These are phyloP conservation scores for Rhipidocladum racemiflorum DNA, from an alignment of 176 grass and related monocot genomes.

Conservation along the genomic window DNA sequence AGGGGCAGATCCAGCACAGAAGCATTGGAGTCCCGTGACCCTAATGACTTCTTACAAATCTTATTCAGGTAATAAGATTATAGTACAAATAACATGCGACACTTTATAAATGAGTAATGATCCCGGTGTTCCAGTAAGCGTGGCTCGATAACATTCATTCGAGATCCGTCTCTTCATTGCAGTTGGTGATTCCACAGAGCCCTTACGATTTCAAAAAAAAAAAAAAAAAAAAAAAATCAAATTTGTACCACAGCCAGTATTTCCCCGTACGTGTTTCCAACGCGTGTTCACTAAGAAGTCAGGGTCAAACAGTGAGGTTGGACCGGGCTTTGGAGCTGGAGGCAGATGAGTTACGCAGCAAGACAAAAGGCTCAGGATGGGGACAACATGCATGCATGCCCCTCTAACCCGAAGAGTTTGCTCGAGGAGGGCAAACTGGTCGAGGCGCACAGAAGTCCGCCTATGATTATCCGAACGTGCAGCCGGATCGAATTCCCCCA, in stretches of 20 bases:
- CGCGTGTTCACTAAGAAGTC: background rate
- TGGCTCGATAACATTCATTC: too few species aligned
- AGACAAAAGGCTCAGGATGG: background rate
- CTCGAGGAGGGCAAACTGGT: background rate
- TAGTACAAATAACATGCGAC: too few species aligned
- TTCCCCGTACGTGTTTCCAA: too few species aligned
- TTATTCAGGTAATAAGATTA: too few species aligned
- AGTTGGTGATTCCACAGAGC: background rate
- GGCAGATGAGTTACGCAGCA: background rate
- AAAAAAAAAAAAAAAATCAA: too few species aligned
- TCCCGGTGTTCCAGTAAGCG: too few species aligned
- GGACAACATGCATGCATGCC: background rate
- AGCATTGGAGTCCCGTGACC: too few species aligned
- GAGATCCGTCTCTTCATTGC: background rate
- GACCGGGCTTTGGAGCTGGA: background rate
- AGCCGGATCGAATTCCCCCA: conserved; percentile 29
- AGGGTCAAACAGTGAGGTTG: background rate
- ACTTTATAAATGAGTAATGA: too few species aligned
- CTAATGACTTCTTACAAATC: too few species aligned
- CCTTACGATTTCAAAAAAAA: background rate
- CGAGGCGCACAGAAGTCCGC: conserved; percentile 14
- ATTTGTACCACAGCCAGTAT: background rate
- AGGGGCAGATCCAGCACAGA: too few species aligned
- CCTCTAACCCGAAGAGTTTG: conserved; percentile 19
- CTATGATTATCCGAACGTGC: conserved; percentile 38